Evolutionary conservation across 345 rosid genomes (phyloP).

Genomic region (Salix koriyanagi): DNA sequence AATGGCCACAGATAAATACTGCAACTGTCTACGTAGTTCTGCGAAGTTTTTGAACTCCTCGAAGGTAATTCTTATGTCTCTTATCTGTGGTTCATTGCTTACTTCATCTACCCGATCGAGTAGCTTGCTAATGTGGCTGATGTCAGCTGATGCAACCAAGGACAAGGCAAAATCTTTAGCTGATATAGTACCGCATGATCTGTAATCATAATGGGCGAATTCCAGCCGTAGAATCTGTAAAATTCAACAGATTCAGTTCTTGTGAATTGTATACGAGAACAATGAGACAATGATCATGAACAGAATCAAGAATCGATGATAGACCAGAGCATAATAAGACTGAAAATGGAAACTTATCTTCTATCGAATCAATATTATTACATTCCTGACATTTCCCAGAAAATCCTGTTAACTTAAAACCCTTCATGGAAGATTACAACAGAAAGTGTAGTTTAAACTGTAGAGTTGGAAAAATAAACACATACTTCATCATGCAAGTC

Average conservation of each 20-base stretch:
- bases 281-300: too few relatives aligned
- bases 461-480: neutral
- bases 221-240: conserved; percentile 21
- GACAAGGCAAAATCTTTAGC: conserved; percentile 28
- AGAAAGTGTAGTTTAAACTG: neutral
- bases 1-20: conserved; percentile 21
- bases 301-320: too few relatives aligned
- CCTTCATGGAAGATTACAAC: neutral
- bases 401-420: neutral
- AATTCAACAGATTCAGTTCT: neutral
- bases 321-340: too few relatives aligned
- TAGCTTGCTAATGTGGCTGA: conserved; percentile 20
- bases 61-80: conserved; percentile 14
- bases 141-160: conserved; percentile 27
- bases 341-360: too few relatives aligned
- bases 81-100: conserved; percentile 4
- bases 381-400: too few relatives aligned
- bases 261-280: too few relatives aligned
- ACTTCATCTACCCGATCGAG: conserved; percentile 23
- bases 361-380: too few relatives aligned
- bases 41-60: conserved; percentile 23
- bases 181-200: conserved; percentile 13
- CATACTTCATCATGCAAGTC: conserved; percentile 27
- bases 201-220: conserved; percentile 28
- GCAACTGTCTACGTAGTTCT: conserved; percentile 18